Conservation (phyloP, 257 asterid species). For the Nicotiana obtusifolia region DNA sequence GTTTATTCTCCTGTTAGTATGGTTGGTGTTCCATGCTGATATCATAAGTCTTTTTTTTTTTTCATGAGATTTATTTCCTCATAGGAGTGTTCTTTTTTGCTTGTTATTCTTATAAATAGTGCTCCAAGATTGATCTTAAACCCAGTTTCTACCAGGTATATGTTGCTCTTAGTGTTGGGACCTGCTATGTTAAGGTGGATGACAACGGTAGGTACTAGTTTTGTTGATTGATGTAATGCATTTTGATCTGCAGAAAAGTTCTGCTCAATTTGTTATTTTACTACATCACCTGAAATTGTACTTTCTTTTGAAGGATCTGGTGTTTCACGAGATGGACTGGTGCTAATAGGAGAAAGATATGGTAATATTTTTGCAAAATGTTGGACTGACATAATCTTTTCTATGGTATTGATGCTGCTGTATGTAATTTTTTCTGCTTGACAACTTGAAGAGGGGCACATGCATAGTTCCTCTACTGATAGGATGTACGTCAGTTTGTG, state of each 20-base stretch:
- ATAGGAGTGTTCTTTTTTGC: neutral
- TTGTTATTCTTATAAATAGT: neutral
- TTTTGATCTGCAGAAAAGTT: neutral
- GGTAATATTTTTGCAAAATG: conserved; percentile 35
- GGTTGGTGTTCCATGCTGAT: neutral
- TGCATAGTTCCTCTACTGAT: neutral
- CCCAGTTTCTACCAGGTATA: conserved; percentile 46
- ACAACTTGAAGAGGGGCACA: neutral
- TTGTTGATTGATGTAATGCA: neutral
- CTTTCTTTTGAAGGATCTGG: conserved; percentile 57
- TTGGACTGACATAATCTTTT: neutral
- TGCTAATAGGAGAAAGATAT: conserved; percentile 70
- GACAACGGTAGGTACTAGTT: conserved; percentile 60
- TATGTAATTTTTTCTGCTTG: neutral
- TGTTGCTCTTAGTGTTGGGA: conserved; percentile 57
- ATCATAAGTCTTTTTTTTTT: neutral
- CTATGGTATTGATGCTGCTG: neutral
- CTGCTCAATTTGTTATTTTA: neutral
- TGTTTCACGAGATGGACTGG: conserved; percentile 72
- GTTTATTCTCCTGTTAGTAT: neutral
- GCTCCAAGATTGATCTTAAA: neutral
- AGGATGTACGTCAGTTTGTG: neutral
- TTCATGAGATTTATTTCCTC: neutral
- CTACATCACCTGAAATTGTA: conserved; percentile 6
- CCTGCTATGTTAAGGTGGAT: conserved; percentile 61